Evolutionary conservation across 768 basidiomycete species (phyloP), one percentile per base, ranked within the genome.

Genomic region (Scleroderma bovista): DNA sequence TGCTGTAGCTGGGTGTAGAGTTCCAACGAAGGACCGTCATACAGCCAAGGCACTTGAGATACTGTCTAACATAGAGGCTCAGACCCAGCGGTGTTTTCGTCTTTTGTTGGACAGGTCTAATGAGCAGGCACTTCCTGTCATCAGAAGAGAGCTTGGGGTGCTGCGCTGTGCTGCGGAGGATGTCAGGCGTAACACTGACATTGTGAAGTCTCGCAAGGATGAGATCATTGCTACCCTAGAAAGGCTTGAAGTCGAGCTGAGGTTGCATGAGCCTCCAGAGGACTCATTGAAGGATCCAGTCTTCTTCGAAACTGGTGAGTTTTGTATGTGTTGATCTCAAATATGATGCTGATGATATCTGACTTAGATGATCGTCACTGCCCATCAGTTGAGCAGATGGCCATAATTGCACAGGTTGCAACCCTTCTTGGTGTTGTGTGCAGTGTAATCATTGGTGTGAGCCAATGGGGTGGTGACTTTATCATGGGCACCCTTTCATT

Each of bases 351-450:
- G n/a, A n/a, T n/a, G n/a, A n/a, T n/a, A n/a, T n/a, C n/a, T n/a
- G n/a, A n/a, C n/a, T n/a, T n/a, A n/a, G n/a, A n/a, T n/a, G n/a
- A n/a, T n/a, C n/a, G n/a, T n/a, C 5, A 36, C 17, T 10, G 5
- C 13, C 39, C 39, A n/a, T 29, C 44, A 26, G 19, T 45, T 1
- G 10, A 45, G 26, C 10, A 17, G 2, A 45, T 45, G 44, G 44
- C 32, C 31, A 34, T 34, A 7, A 40, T 57, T 19, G 49, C 61
- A 11, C 62, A 63, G 43, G 43, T 60, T 11, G 43, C 55, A 12
- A 40, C 60, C 6, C 47, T 63, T 6, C 37, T 63, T 9, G 55
- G 53, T 4, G 52, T 54, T 11, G 57, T 60, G 22, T 57, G 55
- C 51, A 51, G 50, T 38, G 26, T 60, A 15, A 47, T 64, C 26